Conservation (phyloP, 2,329 filamentous ascomycete species). For the Epichloe coenophiala region DNA sequence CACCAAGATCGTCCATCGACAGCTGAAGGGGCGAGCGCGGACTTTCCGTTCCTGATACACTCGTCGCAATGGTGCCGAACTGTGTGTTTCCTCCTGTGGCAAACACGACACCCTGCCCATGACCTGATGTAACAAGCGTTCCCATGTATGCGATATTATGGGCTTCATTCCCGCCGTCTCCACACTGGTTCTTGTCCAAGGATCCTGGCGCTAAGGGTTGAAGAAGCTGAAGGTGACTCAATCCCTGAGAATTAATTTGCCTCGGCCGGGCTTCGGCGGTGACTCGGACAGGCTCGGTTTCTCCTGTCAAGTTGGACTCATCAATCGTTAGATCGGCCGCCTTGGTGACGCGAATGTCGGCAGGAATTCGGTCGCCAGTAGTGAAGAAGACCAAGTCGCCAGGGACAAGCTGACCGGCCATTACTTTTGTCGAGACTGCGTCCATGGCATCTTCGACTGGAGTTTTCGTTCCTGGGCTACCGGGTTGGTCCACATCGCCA, state of each 20-base stretch:
- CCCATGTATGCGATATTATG: conserved; percentile 98
- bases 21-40: conserved; percentile 86
- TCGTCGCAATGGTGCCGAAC: conserved; percentile 91
- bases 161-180: conserved; percentile 47
- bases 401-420: conserved; percentile 75
- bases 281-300: conserved; percentile 86
- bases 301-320: conserved; percentile 90
- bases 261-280: conserved; percentile 43
- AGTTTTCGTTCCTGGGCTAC: conserved; percentile 35
- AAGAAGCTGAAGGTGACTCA: conserved; percentile 16
- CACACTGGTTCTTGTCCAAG: conserved; percentile 42
- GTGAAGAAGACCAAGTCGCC: conserved; percentile 90
- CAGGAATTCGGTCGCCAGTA: conserved; percentile 90
- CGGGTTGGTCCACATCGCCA: conserved; percentile 30
- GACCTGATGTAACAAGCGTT: conserved; percentile 83
- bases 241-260: conserved; percentile 14
- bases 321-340: conserved; percentile 86
- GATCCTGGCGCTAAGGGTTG: conserved; percentile 28
- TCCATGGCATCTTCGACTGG: conserved; percentile 53
- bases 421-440: conserved; percentile 67
- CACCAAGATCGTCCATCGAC: conserved; percentile 94
- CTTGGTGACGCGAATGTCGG: conserved; percentile 86
- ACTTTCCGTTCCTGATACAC: conserved; percentile 87
- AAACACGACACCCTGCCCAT: conserved; percentile 94
- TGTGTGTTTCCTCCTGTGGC: conserved; percentile 88